phyloP scores from a whole-genome alignment of 2,329 filamentous ascomycete species.

The Dactylonectria macrodidyma region DNA sequence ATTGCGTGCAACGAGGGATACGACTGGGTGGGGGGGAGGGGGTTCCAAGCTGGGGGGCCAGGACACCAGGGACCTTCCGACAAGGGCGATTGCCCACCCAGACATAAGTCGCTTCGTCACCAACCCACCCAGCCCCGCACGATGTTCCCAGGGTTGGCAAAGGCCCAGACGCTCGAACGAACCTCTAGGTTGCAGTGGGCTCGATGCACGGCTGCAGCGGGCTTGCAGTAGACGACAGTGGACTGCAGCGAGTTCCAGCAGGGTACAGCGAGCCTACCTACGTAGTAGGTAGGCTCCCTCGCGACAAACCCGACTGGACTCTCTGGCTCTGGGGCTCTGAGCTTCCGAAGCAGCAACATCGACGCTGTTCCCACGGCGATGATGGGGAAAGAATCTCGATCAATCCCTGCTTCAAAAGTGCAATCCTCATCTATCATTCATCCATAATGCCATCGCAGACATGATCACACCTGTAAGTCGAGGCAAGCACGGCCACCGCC shows the following conservation, averaged over 20 bases:
- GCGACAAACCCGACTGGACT: background rate
- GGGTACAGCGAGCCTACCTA: slow-evolving; percentile 30
- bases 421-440: background rate
- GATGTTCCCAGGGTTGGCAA: slow-evolving; percentile 12
- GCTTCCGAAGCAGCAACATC: background rate
- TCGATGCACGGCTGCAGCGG: slow-evolving; percentile 9
- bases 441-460: background rate
- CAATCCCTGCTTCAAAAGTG: background rate
- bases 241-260: slow-evolving; percentile 31
- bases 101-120: slow-evolving; percentile 34
- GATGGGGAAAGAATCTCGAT: background rate
- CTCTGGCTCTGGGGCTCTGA: background rate
- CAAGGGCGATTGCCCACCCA: slow-evolving; percentile 41
- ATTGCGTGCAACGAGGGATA: background rate
- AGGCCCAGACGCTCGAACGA: slow-evolving; percentile 10
- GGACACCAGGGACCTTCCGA: slow-evolving; percentile 35
- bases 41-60: background rate
- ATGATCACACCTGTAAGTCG: background rate
- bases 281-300: slow-evolving; percentile 1
- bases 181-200: slow-evolving; percentile 13
- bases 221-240: slow-evolving; percentile 30
- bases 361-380: background rate
- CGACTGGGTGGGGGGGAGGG: background rate
- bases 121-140: slow-evolving; percentile 35
- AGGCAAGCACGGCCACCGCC: background rate